Evolutionary conservation across 164 flowering plant genomes (phyloP).

Genomic region (Sextonia rubra): DNA sequence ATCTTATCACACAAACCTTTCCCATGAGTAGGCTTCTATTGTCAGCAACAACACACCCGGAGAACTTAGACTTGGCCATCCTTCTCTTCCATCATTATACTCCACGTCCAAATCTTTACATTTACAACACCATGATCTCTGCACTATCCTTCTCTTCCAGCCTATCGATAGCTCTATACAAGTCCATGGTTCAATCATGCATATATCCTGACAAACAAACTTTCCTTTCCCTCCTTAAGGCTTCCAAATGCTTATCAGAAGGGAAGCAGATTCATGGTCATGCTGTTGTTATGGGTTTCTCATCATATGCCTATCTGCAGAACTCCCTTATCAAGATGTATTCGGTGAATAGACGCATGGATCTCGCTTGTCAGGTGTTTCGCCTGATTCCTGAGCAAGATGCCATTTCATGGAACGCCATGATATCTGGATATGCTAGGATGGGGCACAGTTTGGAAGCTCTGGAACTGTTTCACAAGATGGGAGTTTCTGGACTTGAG

Average conservation of each 20-base stretch:
- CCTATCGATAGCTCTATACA: constrained; percentile 25
- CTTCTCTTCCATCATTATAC: constrained; percentile 40
- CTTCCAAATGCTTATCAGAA: constrained; percentile 19
- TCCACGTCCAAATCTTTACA: constrained; percentile 46
- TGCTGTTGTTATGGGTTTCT: constrained; percentile 20
- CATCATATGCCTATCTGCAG: constrained; percentile 24
- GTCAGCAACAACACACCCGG: constrained; percentile 45
- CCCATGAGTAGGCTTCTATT: constrained; percentile 64
- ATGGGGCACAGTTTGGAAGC: constrained; percentile 29
- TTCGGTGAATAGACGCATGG: constrained; percentile 26
- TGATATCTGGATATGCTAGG: constrained; percentile 44
- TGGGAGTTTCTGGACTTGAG: constrained; percentile 28
- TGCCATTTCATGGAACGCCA: constrained; percentile 37
- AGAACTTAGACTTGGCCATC: constrained; percentile 44
- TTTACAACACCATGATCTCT: constrained; percentile 48
- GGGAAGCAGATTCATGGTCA: constrained; percentile 27
- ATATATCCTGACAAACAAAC: constrained; percentile 29
- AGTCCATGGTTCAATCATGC: constrained; percentile 27
- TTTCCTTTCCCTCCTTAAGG: constrained; percentile 23
- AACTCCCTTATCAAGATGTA: constrained; percentile 49
- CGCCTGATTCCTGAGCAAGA: constrained; percentile 25
- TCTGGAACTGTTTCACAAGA: constrained; percentile 27
- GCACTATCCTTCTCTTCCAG: constrained; percentile 29
- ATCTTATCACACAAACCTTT: constrained; percentile 37
- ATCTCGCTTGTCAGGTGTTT: constrained; percentile 33